Conservation (phyloP, 164 flowering plant genomes). For the Macadamia integrifolia region DNA sequence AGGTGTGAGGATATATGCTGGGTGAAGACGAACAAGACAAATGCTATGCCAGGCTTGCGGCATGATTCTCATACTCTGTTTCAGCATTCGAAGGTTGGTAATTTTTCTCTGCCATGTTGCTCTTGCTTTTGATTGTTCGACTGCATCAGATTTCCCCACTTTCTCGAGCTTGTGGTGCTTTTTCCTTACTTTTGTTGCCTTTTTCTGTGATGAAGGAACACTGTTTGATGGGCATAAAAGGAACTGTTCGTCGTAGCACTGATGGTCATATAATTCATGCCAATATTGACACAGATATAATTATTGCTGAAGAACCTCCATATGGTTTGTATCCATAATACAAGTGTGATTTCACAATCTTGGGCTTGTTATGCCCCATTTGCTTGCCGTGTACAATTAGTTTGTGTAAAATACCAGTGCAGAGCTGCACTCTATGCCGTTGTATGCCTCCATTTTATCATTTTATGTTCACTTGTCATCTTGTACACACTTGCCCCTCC, state of each 20-base stretch:
- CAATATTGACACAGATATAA: conserved; percentile 97
- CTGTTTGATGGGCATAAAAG: conserved; percentile 98
- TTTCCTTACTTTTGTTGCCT: background rate
- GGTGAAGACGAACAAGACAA: conserved; percentile 97
- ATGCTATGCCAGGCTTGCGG: conserved; percentile 79
- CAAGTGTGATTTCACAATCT: too few relatives aligned
- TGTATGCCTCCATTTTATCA: too few relatives aligned
- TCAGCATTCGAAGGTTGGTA: conserved; percentile 90
- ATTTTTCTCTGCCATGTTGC: background rate
- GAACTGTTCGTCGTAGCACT: conserved; percentile 98
- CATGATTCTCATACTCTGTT: conserved; percentile 96
- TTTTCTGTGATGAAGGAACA: conserved; percentile 63
- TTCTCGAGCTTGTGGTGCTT: too few relatives aligned
- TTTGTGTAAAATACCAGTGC: too few relatives aligned
- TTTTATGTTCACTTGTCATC: too few relatives aligned
- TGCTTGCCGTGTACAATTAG: too few relatives aligned
- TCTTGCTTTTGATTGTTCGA: too few relatives aligned
- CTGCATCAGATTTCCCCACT: too few relatives aligned
- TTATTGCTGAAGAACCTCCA: conserved; percentile 97
- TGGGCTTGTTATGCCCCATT: too few relatives aligned
- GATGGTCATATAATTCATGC: conserved; percentile 99
- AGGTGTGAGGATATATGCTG: conserved; percentile 99
- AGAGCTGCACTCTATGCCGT: too few relatives aligned
- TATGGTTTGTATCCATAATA: conserved; percentile 56
- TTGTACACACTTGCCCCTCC: too few relatives aligned